Conservation (phyloP, 2,329 filamentous ascomycete genomes). For the Fusarium falciforme region DNA sequence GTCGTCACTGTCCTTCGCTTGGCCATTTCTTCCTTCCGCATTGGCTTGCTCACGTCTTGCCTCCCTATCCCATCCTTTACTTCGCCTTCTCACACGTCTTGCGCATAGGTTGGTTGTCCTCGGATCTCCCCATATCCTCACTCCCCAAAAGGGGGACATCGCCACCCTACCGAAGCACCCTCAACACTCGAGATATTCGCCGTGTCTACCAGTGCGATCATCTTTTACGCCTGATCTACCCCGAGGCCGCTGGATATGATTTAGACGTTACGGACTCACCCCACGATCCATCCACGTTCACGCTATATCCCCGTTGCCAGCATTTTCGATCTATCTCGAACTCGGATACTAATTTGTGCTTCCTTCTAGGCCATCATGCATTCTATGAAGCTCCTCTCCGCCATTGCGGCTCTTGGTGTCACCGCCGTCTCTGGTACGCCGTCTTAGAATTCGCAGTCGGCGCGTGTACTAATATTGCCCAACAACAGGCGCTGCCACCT, state of each 20-base stretch:
- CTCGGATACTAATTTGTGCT: slow-evolving; percentile 28
- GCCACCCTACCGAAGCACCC: background rate
- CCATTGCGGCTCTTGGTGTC: slow-evolving; percentile 56
- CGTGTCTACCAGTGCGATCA: slow-evolving; percentile 21
- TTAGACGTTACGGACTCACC: slow-evolving; percentile 6
- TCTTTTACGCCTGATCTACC: slow-evolving; percentile 8
- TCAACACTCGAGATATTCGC: background rate
- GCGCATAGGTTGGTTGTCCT: slow-evolving; percentile 38
- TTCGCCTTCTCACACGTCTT: slow-evolving; percentile 16
- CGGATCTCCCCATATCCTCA: background rate
- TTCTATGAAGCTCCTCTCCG: slow-evolving; percentile 58
- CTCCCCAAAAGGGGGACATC: slow-evolving; percentile 8
- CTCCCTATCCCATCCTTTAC: background rate
- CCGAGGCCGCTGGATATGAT: slow-evolving; percentile 26
- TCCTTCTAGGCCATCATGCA: slow-evolving; percentile 57
- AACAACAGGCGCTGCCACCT: slow-evolving; percentile 49
- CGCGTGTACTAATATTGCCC: slow-evolving; percentile 2
- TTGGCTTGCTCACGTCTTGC: slow-evolving; percentile 21
- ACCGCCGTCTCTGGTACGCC: slow-evolving; percentile 58
- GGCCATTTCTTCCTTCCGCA: slow-evolving; percentile 15
- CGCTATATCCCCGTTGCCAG: background rate
- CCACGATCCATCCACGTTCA: background rate
- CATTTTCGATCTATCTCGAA: background rate
- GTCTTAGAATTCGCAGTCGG: background rate
- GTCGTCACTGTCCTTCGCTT: slow-evolving; percentile 7